Base-by-base conservation (phyloP, 768 basidiomycete species). In the Coprinellus micaceus region DNA sequence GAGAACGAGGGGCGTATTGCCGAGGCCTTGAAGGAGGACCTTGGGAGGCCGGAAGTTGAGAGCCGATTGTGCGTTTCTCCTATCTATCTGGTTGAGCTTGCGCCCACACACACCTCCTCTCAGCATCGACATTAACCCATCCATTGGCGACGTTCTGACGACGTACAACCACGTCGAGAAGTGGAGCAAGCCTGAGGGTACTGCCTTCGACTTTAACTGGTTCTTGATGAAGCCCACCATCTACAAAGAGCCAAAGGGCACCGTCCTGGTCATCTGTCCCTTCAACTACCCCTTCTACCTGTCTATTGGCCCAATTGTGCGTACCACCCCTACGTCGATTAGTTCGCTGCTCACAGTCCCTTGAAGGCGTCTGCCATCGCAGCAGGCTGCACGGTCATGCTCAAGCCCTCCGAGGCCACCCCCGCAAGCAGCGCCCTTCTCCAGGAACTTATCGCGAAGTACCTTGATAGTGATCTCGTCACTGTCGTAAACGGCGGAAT, bases 241-340 rank as follows among this genome's bases (percentile, higher is more conserved):
- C 1, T 76, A 82, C 53, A 89, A 90, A 62, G 88, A 90, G 60
- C 77, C 92, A 44, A 94, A 93, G 66, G 89, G 89, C 2, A 78
- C 84, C 24, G 79, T 86, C 0, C 71, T 90, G 47, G 80, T 88
- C 61, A 85, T 91, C 54, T 75, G 74, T 29, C 86, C 88, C 0
- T 90, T 88, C 78, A 91, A 90, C 67, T 89, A 86, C 64, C 90
- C 89, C 0, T 57, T 90, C 12, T 85, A 77, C 75, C 67, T 88
- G 51, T 67, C 78, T 0, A 36, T 89, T 7, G 71, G 75, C 0
- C 86, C 87, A 12, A 58, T 92, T 60, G 86, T 87, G 57, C 21
- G 80, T 67, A 29, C 33, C 29, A 48, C 26, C 41, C 19, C 17
- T 53, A n/a, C 30, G 49, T 13, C 30, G 15, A 30, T 53, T 33